Conservation (phyloP, 2,329 filamentous ascomycete genomes). For the Pyricularia grisea region DNA sequence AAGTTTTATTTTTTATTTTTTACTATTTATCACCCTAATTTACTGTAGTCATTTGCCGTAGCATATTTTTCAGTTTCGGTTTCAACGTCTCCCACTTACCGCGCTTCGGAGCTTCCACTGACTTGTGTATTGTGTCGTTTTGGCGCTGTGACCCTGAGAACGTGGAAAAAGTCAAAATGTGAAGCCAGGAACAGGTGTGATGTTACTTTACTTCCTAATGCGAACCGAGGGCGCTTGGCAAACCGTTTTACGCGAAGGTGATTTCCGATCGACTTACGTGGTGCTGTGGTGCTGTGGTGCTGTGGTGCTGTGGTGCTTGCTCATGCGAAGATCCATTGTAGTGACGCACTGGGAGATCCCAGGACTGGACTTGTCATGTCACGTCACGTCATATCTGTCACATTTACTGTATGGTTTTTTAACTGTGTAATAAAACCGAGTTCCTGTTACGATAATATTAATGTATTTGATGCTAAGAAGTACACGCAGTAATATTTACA, state of each 20-base stretch:
- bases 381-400: not conserved
- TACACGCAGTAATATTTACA: too few relatives aligned
- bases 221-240: not conserved
- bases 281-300: too few relatives aligned
- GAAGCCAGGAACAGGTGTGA: not conserved
- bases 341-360: not conserved
- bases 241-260: not conserved
- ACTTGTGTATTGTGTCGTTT: too few relatives aligned
- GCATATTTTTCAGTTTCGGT: too few relatives aligned
- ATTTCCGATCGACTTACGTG: not conserved
- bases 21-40: too few relatives aligned
- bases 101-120: too few relatives aligned
- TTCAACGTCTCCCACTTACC: too few relatives aligned
- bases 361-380: not conserved
- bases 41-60: too few relatives aligned
- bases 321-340: not conserved
- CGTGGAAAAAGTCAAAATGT: not conserved
- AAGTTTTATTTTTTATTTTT: too few relatives aligned
- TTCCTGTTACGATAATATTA: not conserved
- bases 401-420: not conserved
- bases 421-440: not conserved
- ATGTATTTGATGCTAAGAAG: not conserved
- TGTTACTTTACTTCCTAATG: not conserved
- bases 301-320: too few relatives aligned
- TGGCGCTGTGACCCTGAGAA: not conserved